phyloP scores from a whole-genome alignment of 176 grass and related monocot genomes.

The Microstegium vimineum region DNA sequence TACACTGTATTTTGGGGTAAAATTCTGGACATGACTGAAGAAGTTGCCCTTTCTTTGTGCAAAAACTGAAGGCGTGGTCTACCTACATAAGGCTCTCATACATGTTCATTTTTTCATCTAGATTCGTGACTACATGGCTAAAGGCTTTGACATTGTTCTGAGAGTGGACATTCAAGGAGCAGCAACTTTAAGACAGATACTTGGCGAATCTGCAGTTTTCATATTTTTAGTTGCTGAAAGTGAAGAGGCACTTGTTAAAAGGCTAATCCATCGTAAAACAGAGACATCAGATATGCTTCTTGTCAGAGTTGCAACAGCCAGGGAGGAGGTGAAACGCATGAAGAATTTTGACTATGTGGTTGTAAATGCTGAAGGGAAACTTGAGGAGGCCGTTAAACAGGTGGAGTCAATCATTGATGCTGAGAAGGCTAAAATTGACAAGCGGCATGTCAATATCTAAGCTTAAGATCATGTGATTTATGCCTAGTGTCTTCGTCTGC shows the following conservation, averaged over 20 bases:
- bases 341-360: constrained; percentile 80
- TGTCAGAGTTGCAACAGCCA: constrained; percentile 79
- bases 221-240: constrained; percentile 93
- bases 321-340: constrained; percentile 77
- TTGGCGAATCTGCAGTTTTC: constrained; percentile 84
- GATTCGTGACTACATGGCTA: constrained; percentile 93
- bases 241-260: constrained; percentile 84
- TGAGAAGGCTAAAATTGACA: constrained; percentile 76
- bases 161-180: constrained; percentile 98
- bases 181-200: constrained; percentile 71
- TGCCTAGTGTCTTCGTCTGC: background rate
- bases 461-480: constrained; percentile 9
- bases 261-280: constrained; percentile 81
- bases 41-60: background rate
- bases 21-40: constrained; percentile 2
- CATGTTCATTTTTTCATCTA: constrained; percentile 28
- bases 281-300: constrained; percentile 96
- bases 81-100: constrained; percentile 17
- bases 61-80: background rate
- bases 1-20: background rate
- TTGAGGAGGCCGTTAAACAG: constrained; percentile 75
- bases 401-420: constrained; percentile 88
- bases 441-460: constrained; percentile 60
- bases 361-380: constrained; percentile 84
- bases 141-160: constrained; percentile 85